Evolutionary conservation across 106 monocot species (phyloP).

Genomic region (Acorus calamus): DNA sequence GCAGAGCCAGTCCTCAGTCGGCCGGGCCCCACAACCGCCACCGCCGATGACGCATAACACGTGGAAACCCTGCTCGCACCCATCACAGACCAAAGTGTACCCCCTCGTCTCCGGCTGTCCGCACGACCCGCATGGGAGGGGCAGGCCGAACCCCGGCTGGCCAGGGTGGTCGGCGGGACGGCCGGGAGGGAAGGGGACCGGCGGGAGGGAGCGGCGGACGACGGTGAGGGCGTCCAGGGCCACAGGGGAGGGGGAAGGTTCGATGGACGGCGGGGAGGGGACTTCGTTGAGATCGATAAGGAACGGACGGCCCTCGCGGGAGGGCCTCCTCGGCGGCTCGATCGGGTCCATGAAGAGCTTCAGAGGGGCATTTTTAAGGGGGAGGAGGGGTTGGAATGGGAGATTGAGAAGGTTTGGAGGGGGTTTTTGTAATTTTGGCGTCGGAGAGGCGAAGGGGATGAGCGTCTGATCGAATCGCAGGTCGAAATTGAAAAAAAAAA

Average conservation of each 20-base stretch:
- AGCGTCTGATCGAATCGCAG: too few relatives aligned
- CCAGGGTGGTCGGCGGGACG: constrained; percentile 58
- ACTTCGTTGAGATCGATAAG: constrained; percentile 42
- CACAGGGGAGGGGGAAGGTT: too few relatives aligned
- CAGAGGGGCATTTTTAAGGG: constrained; percentile 11
- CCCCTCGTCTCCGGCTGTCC: constrained; percentile 42
- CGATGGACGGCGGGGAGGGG: constrained; percentile 27
- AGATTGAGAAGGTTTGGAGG: too few relatives aligned
- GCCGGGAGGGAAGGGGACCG: background rate
- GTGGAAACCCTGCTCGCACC: constrained; percentile 92
- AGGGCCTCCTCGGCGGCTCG: background rate
- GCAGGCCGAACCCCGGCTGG: constrained; percentile 51
- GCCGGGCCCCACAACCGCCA: constrained; percentile 3
- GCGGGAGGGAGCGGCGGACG: constrained; percentile 23
- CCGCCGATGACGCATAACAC: constrained; percentile 40
- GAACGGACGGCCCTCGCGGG: constrained; percentile 20
- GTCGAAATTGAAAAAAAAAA: too few relatives aligned
- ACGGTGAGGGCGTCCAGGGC: constrained; percentile 50
- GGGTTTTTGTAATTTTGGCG: too few relatives aligned
- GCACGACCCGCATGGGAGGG: constrained; percentile 41
- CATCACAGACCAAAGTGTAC: constrained; percentile 72
- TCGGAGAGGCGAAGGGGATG: too few relatives aligned
- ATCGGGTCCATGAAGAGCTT: too few relatives aligned
- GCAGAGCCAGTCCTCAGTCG: constrained; percentile 75
- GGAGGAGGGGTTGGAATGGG: background rate